Evolutionary conservation across 179 eudicot species (phyloP).

Genomic region (Beta corolliflora): DNA sequence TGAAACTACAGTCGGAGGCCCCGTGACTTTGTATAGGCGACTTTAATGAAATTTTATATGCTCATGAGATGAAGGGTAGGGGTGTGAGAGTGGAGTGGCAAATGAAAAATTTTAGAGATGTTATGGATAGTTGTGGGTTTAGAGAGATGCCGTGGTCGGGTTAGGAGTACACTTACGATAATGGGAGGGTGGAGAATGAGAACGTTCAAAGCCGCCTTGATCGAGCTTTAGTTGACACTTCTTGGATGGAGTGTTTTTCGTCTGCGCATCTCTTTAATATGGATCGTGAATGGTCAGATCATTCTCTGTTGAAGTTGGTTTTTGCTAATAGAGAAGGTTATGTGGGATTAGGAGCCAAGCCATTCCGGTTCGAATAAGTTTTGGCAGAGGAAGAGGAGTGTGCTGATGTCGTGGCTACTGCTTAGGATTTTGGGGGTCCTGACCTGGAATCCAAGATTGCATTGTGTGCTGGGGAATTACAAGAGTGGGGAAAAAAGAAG

Average conservation of each 20-base stretch:
- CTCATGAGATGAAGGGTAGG: no score
- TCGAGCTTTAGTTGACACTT: no score
- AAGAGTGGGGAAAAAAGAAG: no score
- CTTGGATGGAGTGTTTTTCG: not conserved
- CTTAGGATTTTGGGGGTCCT: no score
- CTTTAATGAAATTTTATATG: no score
- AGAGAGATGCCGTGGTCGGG: not conserved
- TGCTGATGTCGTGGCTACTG: not conserved
- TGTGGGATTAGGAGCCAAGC: not conserved
- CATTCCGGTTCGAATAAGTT: not conserved
- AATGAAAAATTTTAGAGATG: no score
- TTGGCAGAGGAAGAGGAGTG: not conserved
- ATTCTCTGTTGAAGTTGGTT: not conserved
- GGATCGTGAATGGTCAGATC: not conserved
- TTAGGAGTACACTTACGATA: not conserved
- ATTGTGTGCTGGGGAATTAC: no score
- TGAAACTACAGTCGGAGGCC: no score
- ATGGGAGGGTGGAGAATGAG: no score
- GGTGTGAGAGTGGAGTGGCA: no score
- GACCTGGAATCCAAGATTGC: no score
- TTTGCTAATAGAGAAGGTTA: rapidly evolving
- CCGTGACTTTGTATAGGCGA: not conserved
- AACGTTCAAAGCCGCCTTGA: not conserved
- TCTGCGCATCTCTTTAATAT: no score
- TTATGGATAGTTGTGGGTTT: not conserved